These are phyloP conservation scores for Biscogniauxia marginata DNA, from an alignment of 2,329 filamentous ascomycete species.

Conservation along the genomic window DNA sequence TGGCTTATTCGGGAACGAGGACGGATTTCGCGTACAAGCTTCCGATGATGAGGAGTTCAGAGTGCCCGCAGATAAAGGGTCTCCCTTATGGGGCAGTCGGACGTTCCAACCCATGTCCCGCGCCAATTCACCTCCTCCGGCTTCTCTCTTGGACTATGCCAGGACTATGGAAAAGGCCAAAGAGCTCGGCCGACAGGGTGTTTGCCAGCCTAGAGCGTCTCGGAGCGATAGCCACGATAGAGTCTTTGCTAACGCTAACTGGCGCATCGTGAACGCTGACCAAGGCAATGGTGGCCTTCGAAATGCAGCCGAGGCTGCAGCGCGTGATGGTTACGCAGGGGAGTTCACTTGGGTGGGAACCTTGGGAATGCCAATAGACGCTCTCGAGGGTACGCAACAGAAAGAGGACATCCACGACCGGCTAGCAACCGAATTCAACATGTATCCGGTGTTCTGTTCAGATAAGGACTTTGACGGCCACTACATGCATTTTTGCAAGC, in stretches of 20 bases:
- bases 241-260: slow-evolving; percentile 74
- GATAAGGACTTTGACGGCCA: slow-evolving; percentile 94
- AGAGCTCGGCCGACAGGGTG: slow-evolving; percentile 55
- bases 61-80: slow-evolving; percentile 71
- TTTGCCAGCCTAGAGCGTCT: slow-evolving; percentile 52
- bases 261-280: slow-evolving; percentile 80
- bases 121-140: slow-evolving; percentile 70
- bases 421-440: slow-evolving; percentile 77
- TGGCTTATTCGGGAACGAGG: slow-evolving; percentile 54
- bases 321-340: slow-evolving; percentile 64
- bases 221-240: slow-evolving; percentile 65
- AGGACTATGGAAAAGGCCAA: slow-evolving; percentile 56
- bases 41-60: slow-evolving; percentile 47
- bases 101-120: slow-evolving; percentile 77
- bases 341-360: slow-evolving; percentile 92
- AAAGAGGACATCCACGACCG: slow-evolving; percentile 82
- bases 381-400: slow-evolving; percentile 68
- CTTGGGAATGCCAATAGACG: slow-evolving; percentile 90
- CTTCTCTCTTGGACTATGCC: slow-evolving; percentile 70
- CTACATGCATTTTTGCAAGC: slow-evolving; percentile 96
- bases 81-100: slow-evolving; percentile 73
- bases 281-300: slow-evolving; percentile 91
- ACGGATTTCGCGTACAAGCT: slow-evolving; percentile 57
- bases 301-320: slow-evolving; percentile 80
- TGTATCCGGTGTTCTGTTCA: slow-evolving; percentile 78